These are phyloP conservation scores for Fusarium udum DNA, from an alignment of 2,329 filamentous ascomycete species.

Conservation along the genomic window DNA sequence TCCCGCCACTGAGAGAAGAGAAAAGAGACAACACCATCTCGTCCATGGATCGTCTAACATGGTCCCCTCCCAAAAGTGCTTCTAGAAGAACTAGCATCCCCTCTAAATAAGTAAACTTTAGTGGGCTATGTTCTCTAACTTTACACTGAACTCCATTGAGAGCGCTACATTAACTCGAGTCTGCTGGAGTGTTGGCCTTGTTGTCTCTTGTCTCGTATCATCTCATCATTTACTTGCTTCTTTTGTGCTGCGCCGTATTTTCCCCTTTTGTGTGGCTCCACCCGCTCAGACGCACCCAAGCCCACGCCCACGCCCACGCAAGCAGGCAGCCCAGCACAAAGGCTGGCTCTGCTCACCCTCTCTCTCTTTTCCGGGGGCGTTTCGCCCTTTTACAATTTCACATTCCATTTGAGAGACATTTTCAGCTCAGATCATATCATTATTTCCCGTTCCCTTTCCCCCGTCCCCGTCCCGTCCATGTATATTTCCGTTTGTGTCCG, in stretches of 20 bases:
- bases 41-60: background rate
- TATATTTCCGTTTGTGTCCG: background rate
- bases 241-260: conserved; percentile 3
- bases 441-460: background rate
- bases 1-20: conserved; percentile 25
- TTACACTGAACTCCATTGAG: background rate
- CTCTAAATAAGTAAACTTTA: background rate
- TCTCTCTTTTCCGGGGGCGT: background rate
- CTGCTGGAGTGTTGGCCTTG: conserved; percentile 3
- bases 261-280: conserved; percentile 15
- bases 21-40: conserved; percentile 32
- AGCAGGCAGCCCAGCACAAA: background rate
- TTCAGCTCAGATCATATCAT: background rate
- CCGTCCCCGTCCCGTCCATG: too few relatives aligned
- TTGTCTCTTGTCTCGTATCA: conserved; percentile 30
- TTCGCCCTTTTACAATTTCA: conserved; percentile 15
- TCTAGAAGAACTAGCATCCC: conserved; percentile 13
- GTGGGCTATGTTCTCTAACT: background rate
- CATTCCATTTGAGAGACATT: conserved; percentile 1
- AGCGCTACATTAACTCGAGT: background rate
- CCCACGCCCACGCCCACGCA: background rate
- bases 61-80: background rate
- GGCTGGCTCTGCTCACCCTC: background rate
- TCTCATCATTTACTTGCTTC: background rate
- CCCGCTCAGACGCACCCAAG: background rate